Conservation (phyloP, 495 filamentous ascomycete species). For the Hypoxylon subgilvum region DNA sequence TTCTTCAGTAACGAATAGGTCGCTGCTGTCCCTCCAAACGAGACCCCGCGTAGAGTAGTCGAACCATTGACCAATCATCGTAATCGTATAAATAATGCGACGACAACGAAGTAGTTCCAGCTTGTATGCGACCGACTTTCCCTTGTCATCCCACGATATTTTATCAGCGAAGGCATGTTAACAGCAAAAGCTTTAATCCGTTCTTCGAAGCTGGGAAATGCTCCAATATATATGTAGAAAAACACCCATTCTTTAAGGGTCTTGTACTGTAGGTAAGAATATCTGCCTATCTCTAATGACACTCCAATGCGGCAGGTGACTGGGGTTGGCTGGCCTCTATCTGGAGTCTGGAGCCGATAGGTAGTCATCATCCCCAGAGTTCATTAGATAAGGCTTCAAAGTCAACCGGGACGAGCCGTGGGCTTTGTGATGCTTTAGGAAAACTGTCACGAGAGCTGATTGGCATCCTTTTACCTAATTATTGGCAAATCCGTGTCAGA, state of each 20-base stretch:
- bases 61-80: conserved; percentile 38
- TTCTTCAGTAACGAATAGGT: conserved; percentile 23
- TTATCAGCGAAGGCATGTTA: neutral
- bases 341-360: conserved; percentile 10
- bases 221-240: conserved; percentile 26
- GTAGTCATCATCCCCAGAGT: conserved; percentile 1
- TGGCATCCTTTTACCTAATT: conserved; percentile 31
- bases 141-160: conserved; percentile 33
- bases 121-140: conserved; percentile 34
- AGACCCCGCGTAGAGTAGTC: conserved; percentile 27
- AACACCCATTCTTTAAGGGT: neutral
- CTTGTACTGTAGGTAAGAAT: conserved; percentile 18
- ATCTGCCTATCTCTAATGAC: conserved; percentile 32
- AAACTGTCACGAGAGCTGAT: conserved; percentile 27
- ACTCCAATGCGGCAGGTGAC: conserved; percentile 33
- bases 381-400: neutral
- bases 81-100: conserved; percentile 22
- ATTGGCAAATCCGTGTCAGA: conserved; percentile 28
- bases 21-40: too few relatives aligned
- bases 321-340: conserved; percentile 11
- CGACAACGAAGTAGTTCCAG: conserved; percentile 27
- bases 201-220: conserved; percentile 7
- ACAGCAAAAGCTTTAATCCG: neutral
- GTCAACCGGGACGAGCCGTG: conserved; percentile 2
- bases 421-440: conserved; percentile 32